A percentile compares a stretch with the other conserved stretches of the same genome.
Conservation (phyloP, 2,329 filamentous ascomycete genomes). For the Ceratocystis papillata region DNA sequence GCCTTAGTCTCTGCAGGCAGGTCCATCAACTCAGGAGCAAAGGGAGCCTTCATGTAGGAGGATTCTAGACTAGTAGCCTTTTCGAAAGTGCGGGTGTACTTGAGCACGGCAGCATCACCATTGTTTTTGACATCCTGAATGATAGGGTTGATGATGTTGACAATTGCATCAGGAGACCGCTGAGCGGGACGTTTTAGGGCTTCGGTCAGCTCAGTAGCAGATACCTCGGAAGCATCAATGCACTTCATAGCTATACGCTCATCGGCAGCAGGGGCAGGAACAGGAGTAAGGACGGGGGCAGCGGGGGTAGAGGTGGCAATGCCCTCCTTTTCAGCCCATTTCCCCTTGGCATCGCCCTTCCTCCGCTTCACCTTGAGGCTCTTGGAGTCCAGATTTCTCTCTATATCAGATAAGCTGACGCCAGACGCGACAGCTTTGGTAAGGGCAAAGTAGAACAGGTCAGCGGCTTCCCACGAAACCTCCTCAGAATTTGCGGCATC, state of each 20-base stretch:
- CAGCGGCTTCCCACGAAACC: constrained; percentile 86
- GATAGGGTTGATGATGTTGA: constrained; percentile 83
- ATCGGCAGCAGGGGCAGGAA: constrained; percentile 33
- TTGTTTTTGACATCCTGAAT: constrained; percentile 74
- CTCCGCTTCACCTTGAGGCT: constrained; percentile 89
- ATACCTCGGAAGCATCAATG: constrained; percentile 56
- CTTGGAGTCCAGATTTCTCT: constrained; percentile 87
- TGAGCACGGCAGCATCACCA: constrained; percentile 78
- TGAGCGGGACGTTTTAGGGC: constrained; percentile 83
- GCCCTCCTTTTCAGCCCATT: constrained; percentile 76
- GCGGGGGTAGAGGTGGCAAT: constrained; percentile 39
- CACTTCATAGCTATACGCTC: constrained; percentile 71
- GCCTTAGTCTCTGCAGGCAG: constrained; percentile 71
- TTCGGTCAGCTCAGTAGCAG: constrained; percentile 55
- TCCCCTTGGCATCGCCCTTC: constrained; percentile 85
- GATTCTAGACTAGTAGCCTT: constrained; percentile 85
- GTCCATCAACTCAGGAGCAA: constrained; percentile 75
- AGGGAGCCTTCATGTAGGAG: constrained; percentile 81
- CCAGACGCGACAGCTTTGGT: constrained; percentile 79
- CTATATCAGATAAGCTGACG: constrained; percentile 77
- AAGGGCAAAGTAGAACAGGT: constrained; percentile 90
- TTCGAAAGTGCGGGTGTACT: constrained; percentile 96
- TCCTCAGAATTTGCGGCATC: constrained; percentile 72
- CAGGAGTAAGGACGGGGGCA: constrained; percentile 27
- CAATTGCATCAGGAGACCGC: constrained; percentile 85